Percentiles rank a stretch among this genome's conserved stretches.
Evolutionary conservation across 345 rosid species (phyloP).

Genomic region (Erucastrum elatum): DNA sequence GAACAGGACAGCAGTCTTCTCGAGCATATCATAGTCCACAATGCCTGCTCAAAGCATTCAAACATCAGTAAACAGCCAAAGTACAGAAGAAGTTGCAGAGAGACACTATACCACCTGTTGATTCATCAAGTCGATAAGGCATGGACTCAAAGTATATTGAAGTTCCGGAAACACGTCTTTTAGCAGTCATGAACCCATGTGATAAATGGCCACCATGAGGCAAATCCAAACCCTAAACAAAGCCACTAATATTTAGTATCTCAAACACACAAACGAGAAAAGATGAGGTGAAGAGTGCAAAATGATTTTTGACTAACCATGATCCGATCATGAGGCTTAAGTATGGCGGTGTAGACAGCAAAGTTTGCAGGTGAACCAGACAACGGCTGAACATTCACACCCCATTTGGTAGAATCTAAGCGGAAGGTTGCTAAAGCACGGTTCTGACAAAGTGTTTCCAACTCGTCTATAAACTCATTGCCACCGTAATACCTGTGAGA

Average conservation of each 20-base stretch:
- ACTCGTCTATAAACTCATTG: constrained; percentile 82
- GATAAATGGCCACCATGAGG: constrained; percentile 96
- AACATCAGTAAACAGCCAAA: constrained; percentile 16
- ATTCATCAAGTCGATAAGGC: constrained; percentile 94
- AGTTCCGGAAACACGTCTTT: constrained; percentile 89
- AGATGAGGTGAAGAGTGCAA: background rate
- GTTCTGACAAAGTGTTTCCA: constrained; percentile 83
- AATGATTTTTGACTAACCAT: constrained; percentile 51
- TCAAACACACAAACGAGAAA: constrained; percentile 2
- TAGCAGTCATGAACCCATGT: constrained; percentile 96
- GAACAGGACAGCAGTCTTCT: constrained; percentile 79
- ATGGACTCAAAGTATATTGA: constrained; percentile 92
- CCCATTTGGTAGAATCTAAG: constrained; percentile 76
- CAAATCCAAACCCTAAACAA: constrained; percentile 74
- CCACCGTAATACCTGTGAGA: constrained; percentile 84
- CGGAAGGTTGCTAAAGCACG: constrained; percentile 83
- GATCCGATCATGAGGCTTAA: constrained; percentile 84
- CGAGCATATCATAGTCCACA: constrained; percentile 92
- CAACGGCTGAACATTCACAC: constrained; percentile 91
- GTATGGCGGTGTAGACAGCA: constrained; percentile 90
- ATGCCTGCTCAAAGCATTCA: constrained; percentile 50
- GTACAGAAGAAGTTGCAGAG: constrained; percentile 7
- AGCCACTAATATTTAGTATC: background rate
- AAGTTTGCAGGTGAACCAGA: constrained; percentile 98
- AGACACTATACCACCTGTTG: constrained; percentile 52